These are phyloP conservation scores for Teratosphaeria gauchensis DNA, from an alignment of 2,329 filamentous ascomycete species.

Conservation along the genomic window DNA sequence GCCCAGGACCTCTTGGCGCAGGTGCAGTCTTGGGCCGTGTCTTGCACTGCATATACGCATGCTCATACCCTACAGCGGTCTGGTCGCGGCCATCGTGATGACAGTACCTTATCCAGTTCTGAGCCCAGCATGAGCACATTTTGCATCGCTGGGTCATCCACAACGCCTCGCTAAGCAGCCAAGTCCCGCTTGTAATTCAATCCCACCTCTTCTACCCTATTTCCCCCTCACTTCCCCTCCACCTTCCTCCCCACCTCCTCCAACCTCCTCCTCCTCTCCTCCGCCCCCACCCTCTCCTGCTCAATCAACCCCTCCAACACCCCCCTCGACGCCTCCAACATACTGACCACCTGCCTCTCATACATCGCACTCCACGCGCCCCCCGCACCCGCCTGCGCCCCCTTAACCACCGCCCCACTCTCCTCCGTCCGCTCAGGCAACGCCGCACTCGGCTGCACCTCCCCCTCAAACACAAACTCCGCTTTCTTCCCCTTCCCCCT, in stretches of 20 bases:
- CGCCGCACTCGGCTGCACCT: slow-evolving; percentile 56
- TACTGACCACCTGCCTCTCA: slow-evolving; percentile 21
- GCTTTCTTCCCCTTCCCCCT: slow-evolving; percentile 43
- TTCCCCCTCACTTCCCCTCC: slow-evolving; percentile 14
- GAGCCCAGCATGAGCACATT: background rate
- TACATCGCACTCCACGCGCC: slow-evolving; percentile 38
- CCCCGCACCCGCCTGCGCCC: slow-evolving; percentile 38
- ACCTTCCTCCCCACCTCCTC: slow-evolving; percentile 16
- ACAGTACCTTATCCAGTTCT: too few species aligned
- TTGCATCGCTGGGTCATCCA: background rate
- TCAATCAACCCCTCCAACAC: slow-evolving; percentile 42
- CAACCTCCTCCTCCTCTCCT: slow-evolving; percentile 21
- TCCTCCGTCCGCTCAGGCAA: slow-evolving; percentile 60
- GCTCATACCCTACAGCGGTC: too few species aligned
- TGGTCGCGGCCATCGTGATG: too few species aligned
- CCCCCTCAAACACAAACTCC: slow-evolving; percentile 46
- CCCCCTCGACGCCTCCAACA: slow-evolving; percentile 50
- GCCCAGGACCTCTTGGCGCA: too few species aligned
- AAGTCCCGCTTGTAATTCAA: too few species aligned
- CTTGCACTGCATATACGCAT: too few species aligned
- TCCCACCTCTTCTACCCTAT: too few species aligned
- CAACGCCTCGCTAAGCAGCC: background rate
- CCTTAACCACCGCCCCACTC: slow-evolving; percentile 49
- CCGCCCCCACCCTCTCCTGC: slow-evolving; percentile 20
- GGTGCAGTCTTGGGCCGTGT: too few species aligned